Conservation (phyloP, 2,329 filamentous ascomycete genomes). For the Talaromyces sp. region DNA sequence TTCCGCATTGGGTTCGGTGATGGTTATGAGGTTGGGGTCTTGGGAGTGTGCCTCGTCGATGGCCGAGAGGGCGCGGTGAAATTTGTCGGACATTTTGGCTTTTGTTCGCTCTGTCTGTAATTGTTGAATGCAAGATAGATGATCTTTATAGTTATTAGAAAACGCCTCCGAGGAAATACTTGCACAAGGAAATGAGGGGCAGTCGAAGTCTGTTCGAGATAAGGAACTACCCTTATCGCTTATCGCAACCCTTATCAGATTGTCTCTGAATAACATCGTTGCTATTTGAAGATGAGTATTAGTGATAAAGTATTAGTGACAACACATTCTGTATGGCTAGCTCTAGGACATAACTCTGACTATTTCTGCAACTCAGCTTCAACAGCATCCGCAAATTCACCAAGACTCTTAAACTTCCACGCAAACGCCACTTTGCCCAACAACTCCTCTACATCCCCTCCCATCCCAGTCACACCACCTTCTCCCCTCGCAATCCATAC, state of each 20-base stretch:
- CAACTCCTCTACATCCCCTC: constrained; percentile 44
- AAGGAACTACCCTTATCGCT: background rate
- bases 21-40: constrained; percentile 61
- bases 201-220: background rate
- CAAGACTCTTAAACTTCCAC: constrained; percentile 60
- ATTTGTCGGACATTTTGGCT: constrained; percentile 33
- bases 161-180: background rate
- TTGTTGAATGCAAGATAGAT: background rate
- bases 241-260: background rate
- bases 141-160: background rate
- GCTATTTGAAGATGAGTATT: background rate
- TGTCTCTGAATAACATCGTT: background rate
- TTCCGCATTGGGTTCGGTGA: constrained; percentile 45
- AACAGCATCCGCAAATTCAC: constrained; percentile 58
- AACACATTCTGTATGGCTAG: background rate
- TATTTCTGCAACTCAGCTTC: constrained; percentile 14
- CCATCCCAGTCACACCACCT: constrained; percentile 37
- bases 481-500: constrained; percentile 64
- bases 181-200: background rate
- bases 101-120: background rate
- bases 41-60: constrained; percentile 72
- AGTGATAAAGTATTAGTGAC: background rate
- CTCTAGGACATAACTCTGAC: background rate
- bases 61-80: constrained; percentile 55
- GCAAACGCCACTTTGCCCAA: constrained; percentile 47